phyloP scores from a whole-genome alignment of 2,329 filamentous ascomycete genomes.

The Diaporthe vaccinii region DNA sequence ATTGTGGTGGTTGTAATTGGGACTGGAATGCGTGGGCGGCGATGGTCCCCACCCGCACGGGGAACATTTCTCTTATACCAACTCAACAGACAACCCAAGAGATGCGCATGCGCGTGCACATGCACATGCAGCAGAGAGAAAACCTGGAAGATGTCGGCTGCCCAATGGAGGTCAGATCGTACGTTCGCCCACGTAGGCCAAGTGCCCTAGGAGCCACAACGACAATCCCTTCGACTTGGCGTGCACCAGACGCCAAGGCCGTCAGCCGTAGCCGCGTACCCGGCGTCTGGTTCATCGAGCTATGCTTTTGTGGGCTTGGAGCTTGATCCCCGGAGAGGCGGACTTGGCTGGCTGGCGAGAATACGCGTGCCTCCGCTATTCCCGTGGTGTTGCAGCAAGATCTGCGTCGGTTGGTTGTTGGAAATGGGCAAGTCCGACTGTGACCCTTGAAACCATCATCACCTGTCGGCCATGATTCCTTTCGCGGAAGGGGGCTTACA shows the following conservation, averaged over 20 bases:
- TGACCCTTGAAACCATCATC: not conserved
- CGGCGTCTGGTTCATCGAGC: not conserved
- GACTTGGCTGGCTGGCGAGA: not conserved
- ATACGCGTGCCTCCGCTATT: not conserved
- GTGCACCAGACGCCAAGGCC: constrained; percentile 30
- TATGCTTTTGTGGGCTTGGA: constrained; percentile 21
- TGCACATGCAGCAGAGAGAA: not conserved
- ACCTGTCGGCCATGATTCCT: not conserved
- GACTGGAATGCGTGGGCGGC: constrained; percentile 11
- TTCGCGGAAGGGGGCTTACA: not conserved
- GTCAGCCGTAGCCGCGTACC: constrained; percentile 29
- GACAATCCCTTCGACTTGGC: constrained; percentile 31
- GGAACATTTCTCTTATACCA: constrained; percentile 21
- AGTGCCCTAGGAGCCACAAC: constrained; percentile 26
- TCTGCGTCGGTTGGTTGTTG: not conserved
- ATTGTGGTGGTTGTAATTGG: not conserved
- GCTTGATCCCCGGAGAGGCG: not conserved
- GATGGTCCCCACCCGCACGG: constrained; percentile 2
- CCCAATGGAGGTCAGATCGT: constrained; percentile 22
- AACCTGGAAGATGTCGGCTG: constrained; percentile 16
- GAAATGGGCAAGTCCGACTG: not conserved
- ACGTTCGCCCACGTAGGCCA: constrained; percentile 30
- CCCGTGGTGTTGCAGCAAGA: not conserved
- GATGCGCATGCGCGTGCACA: not conserved
- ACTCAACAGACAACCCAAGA: not conserved